Evolutionary conservation across 1,284 basidiomycete species (phyloP).

Genomic region (Apiotrichum veenhuisii): DNA sequence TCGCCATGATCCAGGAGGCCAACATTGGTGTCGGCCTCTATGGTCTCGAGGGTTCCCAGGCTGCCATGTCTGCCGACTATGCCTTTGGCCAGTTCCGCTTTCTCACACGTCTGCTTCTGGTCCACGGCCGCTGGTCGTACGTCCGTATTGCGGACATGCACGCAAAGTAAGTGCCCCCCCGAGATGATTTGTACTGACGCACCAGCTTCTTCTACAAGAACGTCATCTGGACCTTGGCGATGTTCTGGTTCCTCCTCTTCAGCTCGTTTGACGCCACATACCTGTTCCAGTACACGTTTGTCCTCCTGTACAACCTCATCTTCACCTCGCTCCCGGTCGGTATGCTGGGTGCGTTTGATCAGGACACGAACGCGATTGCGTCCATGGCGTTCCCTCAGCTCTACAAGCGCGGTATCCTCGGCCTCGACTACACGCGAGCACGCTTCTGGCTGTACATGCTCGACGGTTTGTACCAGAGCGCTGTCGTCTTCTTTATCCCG

Average conservation of each 20-base stretch:
- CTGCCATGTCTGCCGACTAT: slow-evolving; percentile 98
- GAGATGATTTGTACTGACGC: too few species aligned
- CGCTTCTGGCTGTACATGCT: slow-evolving; percentile 96
- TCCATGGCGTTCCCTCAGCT: slow-evolving; percentile 89
- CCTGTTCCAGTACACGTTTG: slow-evolving; percentile 92
- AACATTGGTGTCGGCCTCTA: slow-evolving; percentile 93
- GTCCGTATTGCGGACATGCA: slow-evolving; percentile 96
- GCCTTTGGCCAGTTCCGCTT: slow-evolving; percentile 97
- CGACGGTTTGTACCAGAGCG: slow-evolving; percentile 90
- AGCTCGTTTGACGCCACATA: slow-evolving; percentile 87
- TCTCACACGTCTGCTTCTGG: slow-evolving; percentile 84
- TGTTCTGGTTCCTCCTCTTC: slow-evolving; percentile 93
- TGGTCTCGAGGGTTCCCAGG: slow-evolving; percentile 94
- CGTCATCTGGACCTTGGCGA: slow-evolving; percentile 58
- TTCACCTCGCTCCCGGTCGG: slow-evolving; percentile 94
- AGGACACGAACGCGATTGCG: slow-evolving; percentile 87
- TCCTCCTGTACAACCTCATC: slow-evolving; percentile 81
- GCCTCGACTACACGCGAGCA: slow-evolving; percentile 82
- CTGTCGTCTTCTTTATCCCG: slow-evolving; percentile 84
- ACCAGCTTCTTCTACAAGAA: slow-evolving; percentile 89
- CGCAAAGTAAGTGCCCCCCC: slow-evolving; percentile 57
- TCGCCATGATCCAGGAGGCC: slow-evolving; percentile 78
- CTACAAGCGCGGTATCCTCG: slow-evolving; percentile 86
- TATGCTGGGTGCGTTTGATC: slow-evolving; percentile 88
- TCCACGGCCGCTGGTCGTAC: slow-evolving; percentile 96